Conservation (phyloP, 352 stramenopile genomes). For the Phytophthora constricta region DNA sequence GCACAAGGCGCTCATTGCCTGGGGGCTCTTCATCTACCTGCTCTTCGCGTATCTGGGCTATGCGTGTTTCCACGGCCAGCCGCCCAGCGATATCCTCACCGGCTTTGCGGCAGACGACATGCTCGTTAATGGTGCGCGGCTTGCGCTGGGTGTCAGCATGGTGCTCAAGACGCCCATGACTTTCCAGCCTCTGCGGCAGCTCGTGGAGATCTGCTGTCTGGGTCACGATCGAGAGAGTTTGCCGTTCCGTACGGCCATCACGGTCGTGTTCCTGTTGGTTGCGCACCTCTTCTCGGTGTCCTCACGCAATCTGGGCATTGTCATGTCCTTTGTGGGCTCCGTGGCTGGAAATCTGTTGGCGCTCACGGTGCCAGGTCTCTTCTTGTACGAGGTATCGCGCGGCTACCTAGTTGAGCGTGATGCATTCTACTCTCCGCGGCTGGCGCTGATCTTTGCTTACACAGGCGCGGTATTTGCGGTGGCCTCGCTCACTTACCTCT, state of each 20-base stretch:
- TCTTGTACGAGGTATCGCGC: conserved; percentile 76
- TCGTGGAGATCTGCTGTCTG: conserved; percentile 75
- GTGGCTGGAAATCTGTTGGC: conserved; percentile 75
- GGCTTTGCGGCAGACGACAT: conserved; percentile 71
- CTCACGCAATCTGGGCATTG: conserved; percentile 67
- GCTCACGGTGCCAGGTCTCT: conserved; percentile 74
- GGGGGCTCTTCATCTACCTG: conserved; percentile 65
- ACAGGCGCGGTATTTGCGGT: conserved; percentile 62
- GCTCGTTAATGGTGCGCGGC: conserved; percentile 79
- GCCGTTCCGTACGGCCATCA: conserved; percentile 70
- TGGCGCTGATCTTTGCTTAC: conserved; percentile 57
- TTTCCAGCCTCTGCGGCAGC: conserved; percentile 83
- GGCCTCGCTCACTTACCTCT: conserved; percentile 74
- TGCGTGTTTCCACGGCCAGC: conserved; percentile 80
- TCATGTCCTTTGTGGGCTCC: conserved; percentile 82
- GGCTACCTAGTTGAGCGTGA: conserved; percentile 57
- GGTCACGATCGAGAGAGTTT: conserved; percentile 76
- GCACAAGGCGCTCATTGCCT: conserved; percentile 64
- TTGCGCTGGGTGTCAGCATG: conserved; percentile 79
- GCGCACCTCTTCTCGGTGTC: conserved; percentile 68
- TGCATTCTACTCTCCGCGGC: conserved; percentile 60
- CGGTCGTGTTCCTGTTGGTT: conserved; percentile 71
- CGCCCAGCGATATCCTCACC: conserved; percentile 86
- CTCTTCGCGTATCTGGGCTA: conserved; percentile 75
- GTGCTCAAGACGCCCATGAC: conserved; percentile 87